These are phyloP conservation scores for Fonticula alba DNA, from an alignment of 78 protist species.

Conservation along the genomic window DNA sequence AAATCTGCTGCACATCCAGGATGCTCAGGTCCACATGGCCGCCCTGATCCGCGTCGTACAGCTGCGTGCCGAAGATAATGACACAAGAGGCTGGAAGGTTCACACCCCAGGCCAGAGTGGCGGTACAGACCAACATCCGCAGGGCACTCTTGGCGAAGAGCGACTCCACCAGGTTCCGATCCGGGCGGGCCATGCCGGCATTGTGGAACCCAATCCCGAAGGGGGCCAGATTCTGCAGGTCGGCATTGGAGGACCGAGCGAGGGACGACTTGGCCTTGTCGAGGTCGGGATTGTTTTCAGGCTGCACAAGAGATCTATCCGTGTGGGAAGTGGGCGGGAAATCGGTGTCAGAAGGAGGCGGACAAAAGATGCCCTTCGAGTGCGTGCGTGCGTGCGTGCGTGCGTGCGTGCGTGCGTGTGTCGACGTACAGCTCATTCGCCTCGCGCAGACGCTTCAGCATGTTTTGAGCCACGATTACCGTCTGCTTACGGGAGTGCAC, in stretches of 20 bases:
- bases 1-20: conserved; percentile 89
- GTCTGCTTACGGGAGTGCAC: conserved; percentile 92
- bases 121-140: conserved; percentile 65
- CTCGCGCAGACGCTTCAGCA: too few species aligned
- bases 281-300: not conserved
- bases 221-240: conserved; percentile 32
- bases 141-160: not conserved
- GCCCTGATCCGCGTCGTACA: conserved; percentile 38
- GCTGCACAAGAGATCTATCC: not conserved
- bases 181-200: conserved; percentile 86
- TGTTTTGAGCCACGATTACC: too few species aligned
- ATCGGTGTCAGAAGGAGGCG: not conserved
- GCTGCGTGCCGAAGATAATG: conserved; percentile 85
- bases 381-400: not conserved
- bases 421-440: too few species aligned
- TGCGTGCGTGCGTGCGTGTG: too few species aligned
- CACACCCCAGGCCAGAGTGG: conserved; percentile 98
- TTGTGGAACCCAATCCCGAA: conserved; percentile 78
- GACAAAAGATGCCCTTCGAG: not conserved
- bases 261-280: conserved; percentile 13
- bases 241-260: conserved; percentile 5
- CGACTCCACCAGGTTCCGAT: conserved; percentile 70
- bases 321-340: too few species aligned
- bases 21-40: conserved; percentile 56
- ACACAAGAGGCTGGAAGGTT: conserved; percentile 95